phyloP scores from a whole-genome alignment of 129 eudicot genomes.

The Ambrosia trifida region DNA sequence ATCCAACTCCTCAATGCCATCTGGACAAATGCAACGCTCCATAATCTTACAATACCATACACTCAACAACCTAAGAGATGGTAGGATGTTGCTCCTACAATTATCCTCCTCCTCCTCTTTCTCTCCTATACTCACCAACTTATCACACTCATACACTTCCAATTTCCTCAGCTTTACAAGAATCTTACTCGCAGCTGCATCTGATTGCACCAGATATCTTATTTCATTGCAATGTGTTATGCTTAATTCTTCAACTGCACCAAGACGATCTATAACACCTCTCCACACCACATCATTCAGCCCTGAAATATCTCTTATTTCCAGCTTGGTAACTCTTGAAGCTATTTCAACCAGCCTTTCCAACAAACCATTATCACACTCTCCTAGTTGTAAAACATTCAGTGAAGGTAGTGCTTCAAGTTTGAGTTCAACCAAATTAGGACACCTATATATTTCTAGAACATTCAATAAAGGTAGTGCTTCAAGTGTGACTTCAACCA shows the following conservation, averaged over 20 bases:
- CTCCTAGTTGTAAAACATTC: background rate
- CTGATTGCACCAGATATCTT: background rate
- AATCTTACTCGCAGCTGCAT: background rate
- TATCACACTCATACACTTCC: background rate
- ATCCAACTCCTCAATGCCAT: background rate
- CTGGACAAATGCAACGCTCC: background rate
- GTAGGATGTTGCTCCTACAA: background rate
- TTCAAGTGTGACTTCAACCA: too few relatives aligned
- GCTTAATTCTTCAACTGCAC: background rate
- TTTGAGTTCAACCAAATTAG: too few relatives aligned
- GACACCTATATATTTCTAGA: background rate
- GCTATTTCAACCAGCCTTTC: slow-evolving; percentile 2
- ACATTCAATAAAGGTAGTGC: background rate
- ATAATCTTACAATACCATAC: background rate
- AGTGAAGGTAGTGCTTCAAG: background rate
- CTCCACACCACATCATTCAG: background rate
- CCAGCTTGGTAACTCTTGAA: background rate
- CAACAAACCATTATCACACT: background rate
- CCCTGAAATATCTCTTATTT: background rate
- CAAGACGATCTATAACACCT: background rate
- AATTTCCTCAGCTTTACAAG: background rate
- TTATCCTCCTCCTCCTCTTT: background rate
- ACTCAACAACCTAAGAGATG: background rate
- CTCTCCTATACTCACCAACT: background rate
- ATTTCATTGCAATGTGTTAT: background rate